Base-by-base conservation (phyloP, 2,329 filamentous ascomycete species). In the Paecilomyces niveus region DNA sequence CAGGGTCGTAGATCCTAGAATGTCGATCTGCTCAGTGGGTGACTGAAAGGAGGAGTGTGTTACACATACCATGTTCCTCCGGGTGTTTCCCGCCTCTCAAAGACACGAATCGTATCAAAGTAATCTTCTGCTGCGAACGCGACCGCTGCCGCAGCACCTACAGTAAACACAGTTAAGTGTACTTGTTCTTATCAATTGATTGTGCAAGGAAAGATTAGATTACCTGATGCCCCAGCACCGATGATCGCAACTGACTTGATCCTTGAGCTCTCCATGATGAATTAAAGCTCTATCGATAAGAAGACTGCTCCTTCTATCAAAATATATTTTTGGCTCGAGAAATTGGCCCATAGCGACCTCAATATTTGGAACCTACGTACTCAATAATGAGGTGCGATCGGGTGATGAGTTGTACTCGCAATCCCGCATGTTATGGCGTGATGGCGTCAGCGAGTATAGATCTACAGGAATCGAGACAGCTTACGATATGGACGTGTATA, bases 1-100 rank as follows among this genome's bases (percentile, higher is more conserved):
- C 69, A 6, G 66, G 61, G 57, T 74, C 72, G 54, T 74, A 73
- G 59, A 73, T 73, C 70, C 69, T 72, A 26, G 11, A 6, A 24
- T 29, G 26, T 52, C n/a, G n/a, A 29, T n/a, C 8, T 8, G 10
- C 7, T 56, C n/a, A 56, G 39, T 21, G 11, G 39, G 32, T 32
- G 22, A 39, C 9, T 26, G 49, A 29, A 8, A n/a, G 5, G 15
- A 53, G 22, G 13, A 1, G n/a, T 24, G 7, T 15, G 2, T 9
- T 31, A 24, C 33, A 39, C 53, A 22, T 62, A 70, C 72, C 72
- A 73, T 53, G 72, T 74, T 22, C 72, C 72, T 51, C 72, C 71
- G 18, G 71, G 61, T 26, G 63, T 65, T 52, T 69, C 70, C 54
- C 70, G 64, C 31, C 71, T 64, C 61, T 74, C 72, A 53, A 72